These are phyloP conservation scores for Cladosporium colombiae DNA, from an alignment of 2,329 filamentous ascomycete species.

Conservation along the genomic window DNA sequence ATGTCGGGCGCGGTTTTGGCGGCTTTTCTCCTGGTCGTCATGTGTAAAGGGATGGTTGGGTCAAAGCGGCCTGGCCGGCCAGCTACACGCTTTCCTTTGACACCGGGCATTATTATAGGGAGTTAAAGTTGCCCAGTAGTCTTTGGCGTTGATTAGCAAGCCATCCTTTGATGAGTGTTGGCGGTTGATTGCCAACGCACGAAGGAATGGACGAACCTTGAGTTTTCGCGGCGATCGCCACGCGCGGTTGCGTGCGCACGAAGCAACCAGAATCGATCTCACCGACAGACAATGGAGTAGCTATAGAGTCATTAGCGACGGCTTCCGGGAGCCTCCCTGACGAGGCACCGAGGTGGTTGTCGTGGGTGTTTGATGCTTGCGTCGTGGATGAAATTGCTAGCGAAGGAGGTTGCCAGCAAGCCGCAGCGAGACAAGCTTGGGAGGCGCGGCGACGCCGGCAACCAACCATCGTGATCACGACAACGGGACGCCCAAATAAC, in stretches of 20 bases:
- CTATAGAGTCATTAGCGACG: constrained; percentile 16
- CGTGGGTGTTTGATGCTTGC: constrained; percentile 14
- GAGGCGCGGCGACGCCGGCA: constrained; percentile 19
- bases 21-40: constrained; percentile 46
- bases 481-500: background rate
- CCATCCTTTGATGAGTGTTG: constrained; percentile 8
- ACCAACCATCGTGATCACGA: constrained; percentile 9
- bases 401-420: constrained; percentile 19
- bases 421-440: constrained; percentile 16
- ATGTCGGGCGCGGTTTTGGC: constrained; percentile 9
- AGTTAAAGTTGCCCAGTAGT: background rate
- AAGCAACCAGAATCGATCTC: constrained; percentile 9
- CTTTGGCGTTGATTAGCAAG: background rate
- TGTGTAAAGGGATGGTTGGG: constrained; percentile 51
- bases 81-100: constrained; percentile 27
- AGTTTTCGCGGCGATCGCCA: constrained; percentile 19
- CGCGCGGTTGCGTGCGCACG: constrained; percentile 16
- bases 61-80: constrained; percentile 40
- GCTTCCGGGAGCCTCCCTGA: background rate
- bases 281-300: background rate
- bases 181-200: constrained; percentile 12
- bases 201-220: constrained; percentile 16
- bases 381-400: constrained; percentile 20
- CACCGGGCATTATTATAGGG: constrained; percentile 21
- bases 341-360: constrained; percentile 6